These are phyloP conservation scores for Colletotrichum cuscutae DNA, from an alignment of 2,329 filamentous ascomycete species.

Conservation along the genomic window DNA sequence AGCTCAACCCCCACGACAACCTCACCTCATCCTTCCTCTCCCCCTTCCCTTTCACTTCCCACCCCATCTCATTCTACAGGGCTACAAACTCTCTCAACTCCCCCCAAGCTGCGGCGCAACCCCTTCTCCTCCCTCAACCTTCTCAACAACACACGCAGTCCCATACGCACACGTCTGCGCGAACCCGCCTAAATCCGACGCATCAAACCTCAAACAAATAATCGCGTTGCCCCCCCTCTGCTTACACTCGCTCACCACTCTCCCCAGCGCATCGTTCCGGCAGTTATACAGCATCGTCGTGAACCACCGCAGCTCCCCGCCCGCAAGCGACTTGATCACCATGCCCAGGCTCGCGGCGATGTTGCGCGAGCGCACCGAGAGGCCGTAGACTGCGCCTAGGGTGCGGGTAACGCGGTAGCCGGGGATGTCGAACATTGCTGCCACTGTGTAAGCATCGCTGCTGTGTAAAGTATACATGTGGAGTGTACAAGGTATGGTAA, in stretches of 20 bases:
- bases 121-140: constrained; percentile 52
- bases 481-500: too few relatives aligned
- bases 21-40: background rate
- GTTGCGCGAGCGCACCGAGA: constrained; percentile 68
- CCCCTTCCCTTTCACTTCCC: too few relatives aligned
- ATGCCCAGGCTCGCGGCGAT: constrained; percentile 66
- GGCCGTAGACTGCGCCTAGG: constrained; percentile 67
- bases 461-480: too few relatives aligned
- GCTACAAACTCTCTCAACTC: too few relatives aligned
- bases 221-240: constrained; percentile 68
- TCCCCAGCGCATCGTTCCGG: constrained; percentile 67
- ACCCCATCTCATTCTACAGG: background rate
- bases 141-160: constrained; percentile 67
- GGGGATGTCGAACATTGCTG: constrained; percentile 70
- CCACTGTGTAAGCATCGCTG: background rate
- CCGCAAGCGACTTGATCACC: constrained; percentile 65
- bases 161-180: constrained; percentile 71
- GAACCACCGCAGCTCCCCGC: constrained; percentile 69
- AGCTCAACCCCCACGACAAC: background rate
- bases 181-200: constrained; percentile 63
- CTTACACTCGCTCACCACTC: constrained; percentile 67
- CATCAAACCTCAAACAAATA: constrained; percentile 68
- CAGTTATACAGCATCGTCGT: constrained; percentile 68
- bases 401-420: constrained; percentile 68
- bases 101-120: constrained; percentile 30